These are phyloP conservation scores for Fragilaria radians DNA, from an alignment of 108 stramenopile species.

Conservation along the genomic window DNA sequence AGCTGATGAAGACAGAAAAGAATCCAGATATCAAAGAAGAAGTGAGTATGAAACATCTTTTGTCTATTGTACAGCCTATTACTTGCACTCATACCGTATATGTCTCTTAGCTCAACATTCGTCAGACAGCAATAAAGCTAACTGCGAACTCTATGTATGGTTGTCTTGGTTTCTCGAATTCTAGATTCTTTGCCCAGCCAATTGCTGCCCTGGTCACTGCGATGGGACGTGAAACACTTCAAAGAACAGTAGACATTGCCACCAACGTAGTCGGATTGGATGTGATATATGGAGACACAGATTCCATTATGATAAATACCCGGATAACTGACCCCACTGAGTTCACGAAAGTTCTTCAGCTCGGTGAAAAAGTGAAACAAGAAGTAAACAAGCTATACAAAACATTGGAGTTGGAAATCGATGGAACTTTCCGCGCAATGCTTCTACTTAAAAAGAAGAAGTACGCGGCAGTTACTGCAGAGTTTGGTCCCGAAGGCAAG, in stretches of 20 bases:
- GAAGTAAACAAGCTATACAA: slow-evolving; percentile 98
- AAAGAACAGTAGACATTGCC: slow-evolving; percentile 92
- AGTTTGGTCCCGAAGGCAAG: slow-evolving; percentile 60
- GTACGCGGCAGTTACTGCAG: slow-evolving; percentile 92
- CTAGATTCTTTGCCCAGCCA: slow-evolving; percentile 96
- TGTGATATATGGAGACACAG: slow-evolving; percentile 99
- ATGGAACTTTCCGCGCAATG: slow-evolving; percentile 95
- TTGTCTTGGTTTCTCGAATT: slow-evolving; percentile 95
- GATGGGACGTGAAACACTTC: slow-evolving; percentile 97
- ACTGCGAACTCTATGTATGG: slow-evolving; percentile 99
- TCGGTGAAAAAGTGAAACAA: slow-evolving; percentile 90
- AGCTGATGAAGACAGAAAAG: slow-evolving; percentile 80
- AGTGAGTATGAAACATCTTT: slow-evolving; percentile 31
- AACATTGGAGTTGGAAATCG: slow-evolving; percentile 96
- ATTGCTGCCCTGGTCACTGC: slow-evolving; percentile 97
- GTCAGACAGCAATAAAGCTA: slow-evolving; percentile 96
- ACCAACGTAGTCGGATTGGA: slow-evolving; percentile 91
- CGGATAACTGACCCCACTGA: slow-evolving; percentile 67
- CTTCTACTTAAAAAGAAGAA: slow-evolving; percentile 99
- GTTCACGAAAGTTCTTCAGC: slow-evolving; percentile 54
- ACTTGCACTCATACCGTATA: not conserved
- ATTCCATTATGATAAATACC: slow-evolving; percentile 99
- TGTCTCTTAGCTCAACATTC: slow-evolving; percentile 86
- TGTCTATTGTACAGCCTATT: not conserved
- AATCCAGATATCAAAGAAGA: slow-evolving; percentile 63